A percentile compares a stretch with the other conserved stretches of the same genome.
Conservation (phyloP, 495 filamentous ascomycete genomes). For the Podospora australis region DNA sequence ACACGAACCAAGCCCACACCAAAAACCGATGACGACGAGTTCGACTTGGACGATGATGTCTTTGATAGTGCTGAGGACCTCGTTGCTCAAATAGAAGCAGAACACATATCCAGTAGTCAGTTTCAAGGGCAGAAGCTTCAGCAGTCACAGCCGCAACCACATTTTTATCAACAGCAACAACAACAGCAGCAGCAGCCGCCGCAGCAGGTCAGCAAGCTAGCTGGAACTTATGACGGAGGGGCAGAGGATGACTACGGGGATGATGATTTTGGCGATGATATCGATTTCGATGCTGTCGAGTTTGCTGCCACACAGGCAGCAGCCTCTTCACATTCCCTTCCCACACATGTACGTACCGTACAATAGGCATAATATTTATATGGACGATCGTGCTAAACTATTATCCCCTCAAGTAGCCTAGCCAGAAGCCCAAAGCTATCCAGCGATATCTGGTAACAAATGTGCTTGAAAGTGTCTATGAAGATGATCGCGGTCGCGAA, state of each 20-base stretch:
- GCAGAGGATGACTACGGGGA: conserved; percentile 41
- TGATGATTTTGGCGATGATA: conserved; percentile 61
- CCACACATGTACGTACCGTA: conserved; percentile 46
- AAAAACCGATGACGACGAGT: conserved; percentile 24
- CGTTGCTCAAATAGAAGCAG: conserved; percentile 44
- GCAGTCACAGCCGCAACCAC: too few relatives aligned
- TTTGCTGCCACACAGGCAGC: conserved; percentile 48
- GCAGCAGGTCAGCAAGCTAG: neutral
- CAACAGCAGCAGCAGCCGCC: neutral
- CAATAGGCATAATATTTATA: conserved; percentile 13
- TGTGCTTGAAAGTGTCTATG: conserved; percentile 60
- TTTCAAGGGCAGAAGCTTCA: neutral
- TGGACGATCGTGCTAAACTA: conserved; percentile 37
- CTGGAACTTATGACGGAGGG: neutral
- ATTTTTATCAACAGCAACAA: neutral
- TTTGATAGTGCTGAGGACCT: conserved; percentile 53
- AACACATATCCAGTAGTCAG: conserved; percentile 7
- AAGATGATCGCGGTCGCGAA: conserved; percentile 51
- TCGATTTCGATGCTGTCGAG: conserved; percentile 61
- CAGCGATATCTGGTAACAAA: conserved; percentile 76
- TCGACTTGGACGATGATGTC: conserved; percentile 58
- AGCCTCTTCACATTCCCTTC: conserved; percentile 16
- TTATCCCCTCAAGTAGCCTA: conserved; percentile 34
- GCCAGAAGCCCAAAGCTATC: conserved; percentile 59
- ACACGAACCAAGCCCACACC: conserved; percentile 18